Evolutionary conservation across 2,329 filamentous ascomycete species (phyloP), one percentile per base, ranked within the genome.

Genomic region (Mycosphaerella sp.): DNA sequence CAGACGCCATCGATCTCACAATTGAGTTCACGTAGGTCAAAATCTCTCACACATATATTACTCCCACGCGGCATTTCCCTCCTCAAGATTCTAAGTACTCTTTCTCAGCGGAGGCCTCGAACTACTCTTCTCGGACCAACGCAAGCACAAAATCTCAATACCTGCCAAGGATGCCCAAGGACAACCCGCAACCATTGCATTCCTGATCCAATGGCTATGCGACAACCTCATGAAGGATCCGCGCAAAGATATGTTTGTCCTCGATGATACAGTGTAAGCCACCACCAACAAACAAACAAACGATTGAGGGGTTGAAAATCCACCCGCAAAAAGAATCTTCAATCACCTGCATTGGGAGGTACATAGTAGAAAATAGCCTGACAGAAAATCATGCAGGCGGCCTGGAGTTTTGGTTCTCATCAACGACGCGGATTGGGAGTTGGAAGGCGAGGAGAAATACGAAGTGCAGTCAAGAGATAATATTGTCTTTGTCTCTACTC

Each of bases 341-440:
- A 23, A 11, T 26, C 2, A 9, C 10, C 34, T 38, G 34, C 34
- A 38, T n/a, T 36, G 10, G 10, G 34, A 38, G 21, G 21, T 21
- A 44, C 10, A 5, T 26, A 26, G 6, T 26, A 21, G 21, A 21
- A 2, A 21, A 21, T 21, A 21, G 21, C n/a, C 40, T 42, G 40
- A 42, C 40, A 21, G 4, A 6, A 9, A 26, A 29, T 3, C 3
- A 38, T n/a, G 12, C 53, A 97, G 92, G 57, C 90, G 93, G 50
- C 93, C 93, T 4, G 93, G 93, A 2, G 95, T 98, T 70, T 81
- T 98, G 42, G 92, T 96, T 29, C 79, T 98, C 54, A 95, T 98
- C 71, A 98, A 98, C 69, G 93, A 98, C 65, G 89, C 90, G 26
- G 93, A 98, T 71, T 98, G 93, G 93, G 93, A 97, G 72, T 81